Conservation (phyloP, 371 early-diverging fungal species). For the Chytridiales sp. region DNA sequence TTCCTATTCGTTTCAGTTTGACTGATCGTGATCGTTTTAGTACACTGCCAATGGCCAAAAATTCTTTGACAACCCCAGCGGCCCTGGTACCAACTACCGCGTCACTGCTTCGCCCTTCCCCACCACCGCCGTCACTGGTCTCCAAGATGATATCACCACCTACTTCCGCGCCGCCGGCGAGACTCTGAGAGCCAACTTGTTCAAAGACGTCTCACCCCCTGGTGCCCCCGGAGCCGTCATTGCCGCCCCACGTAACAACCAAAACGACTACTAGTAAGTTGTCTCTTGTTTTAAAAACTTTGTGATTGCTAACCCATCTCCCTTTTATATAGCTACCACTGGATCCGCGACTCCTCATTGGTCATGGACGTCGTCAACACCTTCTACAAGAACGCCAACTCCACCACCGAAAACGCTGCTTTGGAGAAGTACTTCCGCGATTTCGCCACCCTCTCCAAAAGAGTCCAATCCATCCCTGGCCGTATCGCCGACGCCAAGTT, state of each 20-base stretch:
- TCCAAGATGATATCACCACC: slow-evolving; percentile 10
- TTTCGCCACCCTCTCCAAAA: slow-evolving; percentile 33
- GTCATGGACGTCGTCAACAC: slow-evolving; percentile 19
- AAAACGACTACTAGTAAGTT: slow-evolving; percentile 6
- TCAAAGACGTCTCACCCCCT: slow-evolving; percentile 11
- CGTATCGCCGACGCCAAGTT: slow-evolving; percentile 78
- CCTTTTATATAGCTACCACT: slow-evolving; percentile 11
- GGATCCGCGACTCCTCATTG: slow-evolving; percentile 18
- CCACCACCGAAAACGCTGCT: neutral
- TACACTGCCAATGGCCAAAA: slow-evolving; percentile 39
- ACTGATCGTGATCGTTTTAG: too few relatives aligned
- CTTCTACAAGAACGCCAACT: slow-evolving; percentile 1
- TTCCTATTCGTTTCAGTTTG: too few relatives aligned
- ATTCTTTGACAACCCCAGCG: slow-evolving; percentile 46
- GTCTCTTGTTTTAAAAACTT: neutral
- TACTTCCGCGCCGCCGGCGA: slow-evolving; percentile 8
- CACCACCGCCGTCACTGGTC: slow-evolving; percentile 1
- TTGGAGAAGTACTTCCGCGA: slow-evolving; percentile 17
- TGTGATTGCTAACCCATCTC: neutral
- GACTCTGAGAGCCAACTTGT: neutral
- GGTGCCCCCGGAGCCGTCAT: slow-evolving; percentile 9
- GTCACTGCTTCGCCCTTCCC: neutral
- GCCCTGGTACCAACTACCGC: slow-evolving; percentile 22
- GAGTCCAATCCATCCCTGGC: slow-evolving; percentile 7
- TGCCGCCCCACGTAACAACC: slow-evolving; percentile 13